phyloP scores from a whole-genome alignment of 2,329 filamentous ascomycete species.

The Curvularia verruculosa region DNA sequence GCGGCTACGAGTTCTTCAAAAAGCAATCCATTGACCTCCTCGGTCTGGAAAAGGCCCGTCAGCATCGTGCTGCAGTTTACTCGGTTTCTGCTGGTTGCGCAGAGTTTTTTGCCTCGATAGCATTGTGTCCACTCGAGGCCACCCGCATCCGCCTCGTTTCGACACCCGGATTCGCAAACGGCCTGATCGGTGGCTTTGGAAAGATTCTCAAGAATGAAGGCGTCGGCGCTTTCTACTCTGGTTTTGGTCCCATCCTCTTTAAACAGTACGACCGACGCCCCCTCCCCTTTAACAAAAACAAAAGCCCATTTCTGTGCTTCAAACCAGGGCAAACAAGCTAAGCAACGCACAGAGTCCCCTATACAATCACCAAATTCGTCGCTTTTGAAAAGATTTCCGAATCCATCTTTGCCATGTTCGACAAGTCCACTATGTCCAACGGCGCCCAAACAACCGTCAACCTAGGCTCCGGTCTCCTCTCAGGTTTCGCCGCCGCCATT shows the following conservation, averaged over 20 bases:
- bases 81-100: conserved; percentile 67
- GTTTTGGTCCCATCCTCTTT: conserved; percentile 69
- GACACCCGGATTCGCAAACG: conserved; percentile 81
- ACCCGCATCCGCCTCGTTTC: conserved; percentile 93
- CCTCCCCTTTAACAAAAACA: no score
- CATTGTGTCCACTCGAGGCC: conserved; percentile 88
- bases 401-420: conserved; percentile 68
- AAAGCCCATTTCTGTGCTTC: no score
- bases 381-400: conserved; percentile 89
- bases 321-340: conserved; percentile 8
- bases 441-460: conserved; percentile 79
- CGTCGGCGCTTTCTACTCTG: conserved; percentile 85
- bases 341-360: conserved; percentile 70
- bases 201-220: conserved; percentile 86
- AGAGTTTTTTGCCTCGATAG: conserved; percentile 75
- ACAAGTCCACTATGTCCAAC: conserved; percentile 72
- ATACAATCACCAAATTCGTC: conserved; percentile 95
- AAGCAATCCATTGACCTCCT: conserved; percentile 81
- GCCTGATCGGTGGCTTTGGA: conserved; percentile 76
- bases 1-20: conserved; percentile 97
- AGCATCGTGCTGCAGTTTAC: conserved; percentile 83
- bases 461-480: conserved; percentile 82
- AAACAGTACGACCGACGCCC: conserved; percentile 52
- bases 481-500: conserved; percentile 83
- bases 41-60: conserved; percentile 69